phyloP scores from a whole-genome alignment of 257 asterid genomes.

The Scutellaria galericulata region DNA sequence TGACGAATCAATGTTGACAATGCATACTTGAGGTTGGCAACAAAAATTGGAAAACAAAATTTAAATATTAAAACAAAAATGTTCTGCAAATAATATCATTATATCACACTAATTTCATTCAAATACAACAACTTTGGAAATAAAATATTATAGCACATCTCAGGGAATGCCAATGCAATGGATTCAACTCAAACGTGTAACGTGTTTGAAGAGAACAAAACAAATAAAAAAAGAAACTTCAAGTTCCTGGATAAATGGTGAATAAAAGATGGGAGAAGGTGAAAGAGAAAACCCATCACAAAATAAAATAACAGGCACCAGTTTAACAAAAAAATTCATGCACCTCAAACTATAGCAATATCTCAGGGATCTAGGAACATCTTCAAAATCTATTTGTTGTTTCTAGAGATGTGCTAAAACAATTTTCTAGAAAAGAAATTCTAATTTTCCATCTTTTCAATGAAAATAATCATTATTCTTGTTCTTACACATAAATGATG shows the following conservation, averaged over 20 bases:
- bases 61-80: background rate
- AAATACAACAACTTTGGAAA: slow-evolving; percentile 14
- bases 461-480: background rate
- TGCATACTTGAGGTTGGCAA: slow-evolving; percentile 4
- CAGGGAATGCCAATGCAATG: slow-evolving; percentile 13
- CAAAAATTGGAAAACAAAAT: slow-evolving; percentile 8
- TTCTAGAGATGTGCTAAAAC: background rate
- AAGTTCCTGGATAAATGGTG: background rate
- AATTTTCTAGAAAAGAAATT: background rate
- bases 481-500: background rate
- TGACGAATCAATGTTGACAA: slow-evolving; percentile 1
- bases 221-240: background rate
- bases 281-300: slow-evolving; percentile 1
- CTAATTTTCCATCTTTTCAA: background rate
- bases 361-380: slow-evolving; percentile 7
- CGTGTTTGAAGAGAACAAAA: slow-evolving; percentile 1
- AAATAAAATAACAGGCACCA: background rate
- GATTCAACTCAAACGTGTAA: slow-evolving; percentile 9
- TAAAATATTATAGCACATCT: background rate
- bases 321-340: background rate
- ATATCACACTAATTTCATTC: background rate
- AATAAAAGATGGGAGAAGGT: background rate
- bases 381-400: background rate
- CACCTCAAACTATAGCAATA: background rate
- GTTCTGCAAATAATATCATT: background rate